Evolutionary conservation across 805 yeast genomes (phyloP).

Genomic region (Lachancea meyersii): DNA sequence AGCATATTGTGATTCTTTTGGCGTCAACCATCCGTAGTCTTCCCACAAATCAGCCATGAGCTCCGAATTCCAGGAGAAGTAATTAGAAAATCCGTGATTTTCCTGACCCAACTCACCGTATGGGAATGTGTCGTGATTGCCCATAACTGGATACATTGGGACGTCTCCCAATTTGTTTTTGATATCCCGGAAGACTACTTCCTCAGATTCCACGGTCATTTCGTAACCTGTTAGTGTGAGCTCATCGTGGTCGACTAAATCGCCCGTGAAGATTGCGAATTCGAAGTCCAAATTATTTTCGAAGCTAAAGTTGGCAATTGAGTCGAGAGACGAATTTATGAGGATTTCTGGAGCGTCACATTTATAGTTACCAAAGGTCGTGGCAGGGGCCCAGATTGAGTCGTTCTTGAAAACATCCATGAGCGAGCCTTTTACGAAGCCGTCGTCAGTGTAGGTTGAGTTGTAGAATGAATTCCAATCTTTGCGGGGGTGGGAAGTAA

Average conservation of each 20-base stretch:
- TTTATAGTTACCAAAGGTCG: slow-evolving; percentile 52
- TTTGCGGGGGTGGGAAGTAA: slow-evolving; percentile 14
- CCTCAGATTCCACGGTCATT: slow-evolving; percentile 49
- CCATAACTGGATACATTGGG: slow-evolving; percentile 58
- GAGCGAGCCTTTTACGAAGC: slow-evolving; percentile 28
- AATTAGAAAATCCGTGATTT: slow-evolving; percentile 38
- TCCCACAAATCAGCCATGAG: slow-evolving; percentile 45
- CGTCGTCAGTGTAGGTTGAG: slow-evolving; percentile 27
- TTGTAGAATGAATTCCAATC: slow-evolving; percentile 28
- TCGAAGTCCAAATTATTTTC: slow-evolving; percentile 39
- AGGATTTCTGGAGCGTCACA: slow-evolving; percentile 65
- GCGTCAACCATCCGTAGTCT: slow-evolving; percentile 41
- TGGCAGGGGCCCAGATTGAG: slow-evolving; percentile 46
- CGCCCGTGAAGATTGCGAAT: slow-evolving; percentile 67
- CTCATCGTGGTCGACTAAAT: slow-evolving; percentile 63
- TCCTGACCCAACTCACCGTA: slow-evolving; percentile 61
- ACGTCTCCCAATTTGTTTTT: slow-evolving; percentile 43
- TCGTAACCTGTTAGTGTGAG: slow-evolving; percentile 41
- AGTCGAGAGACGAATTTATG: slow-evolving; percentile 50
- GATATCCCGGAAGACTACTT: slow-evolving; percentile 44
- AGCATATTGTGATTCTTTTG: slow-evolving; percentile 31
- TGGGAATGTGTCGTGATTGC: slow-evolving; percentile 71
- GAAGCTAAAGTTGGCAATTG: slow-evolving; percentile 35
- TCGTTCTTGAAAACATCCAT: slow-evolving; percentile 21
- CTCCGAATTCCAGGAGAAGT: slow-evolving; percentile 44